Percentiles rank a stretch among this genome's conserved stretches.
Conservation (phyloP, 2,329 filamentous ascomycete genomes). For the Aureobasidium sp. region DNA sequence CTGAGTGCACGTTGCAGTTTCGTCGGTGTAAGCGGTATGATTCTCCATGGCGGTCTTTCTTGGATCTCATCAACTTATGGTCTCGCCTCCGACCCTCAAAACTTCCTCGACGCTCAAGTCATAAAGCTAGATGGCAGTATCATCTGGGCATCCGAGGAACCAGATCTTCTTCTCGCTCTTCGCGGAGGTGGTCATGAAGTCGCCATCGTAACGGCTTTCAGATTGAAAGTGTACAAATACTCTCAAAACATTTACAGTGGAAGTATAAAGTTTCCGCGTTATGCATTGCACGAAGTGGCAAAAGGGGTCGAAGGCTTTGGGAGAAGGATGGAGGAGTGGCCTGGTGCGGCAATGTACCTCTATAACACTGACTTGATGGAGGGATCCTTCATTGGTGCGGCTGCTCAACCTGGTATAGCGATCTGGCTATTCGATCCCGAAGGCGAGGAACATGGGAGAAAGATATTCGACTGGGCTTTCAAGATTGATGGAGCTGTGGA, state of each 20-base stretch:
- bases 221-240: background rate
- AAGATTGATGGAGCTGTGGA: constrained; percentile 2
- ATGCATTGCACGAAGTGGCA: background rate
- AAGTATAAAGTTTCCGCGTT: background rate
- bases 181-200: constrained; percentile 26
- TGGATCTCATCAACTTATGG: constrained; percentile 33
- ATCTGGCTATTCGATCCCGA: background rate
- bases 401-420: background rate
- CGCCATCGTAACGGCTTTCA: background rate
- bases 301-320: background rate
- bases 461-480: background rate
- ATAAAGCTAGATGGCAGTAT: constrained; percentile 29
- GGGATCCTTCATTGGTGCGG: background rate
- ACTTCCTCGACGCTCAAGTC: constrained; percentile 32
- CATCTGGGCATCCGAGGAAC: constrained; percentile 31
- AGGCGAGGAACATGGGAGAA: background rate
- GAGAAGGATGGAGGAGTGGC: background rate
- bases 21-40: constrained; percentile 32
- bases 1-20: constrained; percentile 29
- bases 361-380: background rate
- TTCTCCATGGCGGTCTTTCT: constrained; percentile 30
- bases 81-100: constrained; percentile 31
- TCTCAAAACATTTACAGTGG: background rate
- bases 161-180: constrained; percentile 34
- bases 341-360: background rate